Conservation (phyloP, 2,329 filamentous ascomycete species). For the Iodosphaeria phyllophila region DNA sequence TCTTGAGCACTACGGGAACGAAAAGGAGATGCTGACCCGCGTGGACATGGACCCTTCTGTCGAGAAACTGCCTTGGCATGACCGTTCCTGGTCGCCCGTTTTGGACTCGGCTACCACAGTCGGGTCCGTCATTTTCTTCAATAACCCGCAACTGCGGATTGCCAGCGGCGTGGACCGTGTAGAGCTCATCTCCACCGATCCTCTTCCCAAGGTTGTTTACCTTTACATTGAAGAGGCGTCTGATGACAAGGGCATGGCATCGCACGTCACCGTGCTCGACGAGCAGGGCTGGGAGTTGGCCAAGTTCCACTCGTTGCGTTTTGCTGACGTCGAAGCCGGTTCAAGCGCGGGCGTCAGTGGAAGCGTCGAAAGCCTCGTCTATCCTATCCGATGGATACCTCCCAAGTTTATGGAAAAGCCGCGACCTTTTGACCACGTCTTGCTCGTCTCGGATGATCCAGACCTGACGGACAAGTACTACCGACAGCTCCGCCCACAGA, state of each 20-base stretch:
- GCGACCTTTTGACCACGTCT: slow-evolving; percentile 6
- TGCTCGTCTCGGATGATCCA: slow-evolving; percentile 10
- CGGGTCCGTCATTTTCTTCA: slow-evolving; percentile 19
- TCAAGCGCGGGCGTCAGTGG: slow-evolving; percentile 3
- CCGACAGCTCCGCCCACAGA: slow-evolving; percentile 1
- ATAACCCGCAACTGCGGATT: slow-evolving; percentile 17
- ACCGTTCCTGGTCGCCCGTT: slow-evolving; percentile 17
- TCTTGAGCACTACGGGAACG: slow-evolving; percentile 17
- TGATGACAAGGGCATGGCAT: slow-evolving; percentile 9
- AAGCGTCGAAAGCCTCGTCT: slow-evolving; percentile 14
- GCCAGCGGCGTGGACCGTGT: slow-evolving; percentile 1
- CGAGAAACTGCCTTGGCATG: not conserved
- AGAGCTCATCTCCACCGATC: slow-evolving; percentile 2
- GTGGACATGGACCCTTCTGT: slow-evolving; percentile 15
- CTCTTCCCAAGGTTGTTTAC: slow-evolving; percentile 15
- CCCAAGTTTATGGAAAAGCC: slow-evolving; percentile 13
- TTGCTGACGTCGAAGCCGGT: slow-evolving; percentile 21
- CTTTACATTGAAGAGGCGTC: slow-evolving; percentile 13
- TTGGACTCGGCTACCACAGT: slow-evolving; percentile 22
- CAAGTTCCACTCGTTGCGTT: slow-evolving; percentile 15
- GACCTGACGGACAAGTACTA: slow-evolving; percentile 6
- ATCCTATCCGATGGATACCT: slow-evolving; percentile 19
- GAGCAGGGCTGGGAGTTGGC: slow-evolving; percentile 12
- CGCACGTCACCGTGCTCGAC: slow-evolving; percentile 10
- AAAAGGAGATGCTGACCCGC: slow-evolving; percentile 19